Conservation (phyloP, 129 eudicot genomes). For the Heracleum sosnowskyi region DNA sequence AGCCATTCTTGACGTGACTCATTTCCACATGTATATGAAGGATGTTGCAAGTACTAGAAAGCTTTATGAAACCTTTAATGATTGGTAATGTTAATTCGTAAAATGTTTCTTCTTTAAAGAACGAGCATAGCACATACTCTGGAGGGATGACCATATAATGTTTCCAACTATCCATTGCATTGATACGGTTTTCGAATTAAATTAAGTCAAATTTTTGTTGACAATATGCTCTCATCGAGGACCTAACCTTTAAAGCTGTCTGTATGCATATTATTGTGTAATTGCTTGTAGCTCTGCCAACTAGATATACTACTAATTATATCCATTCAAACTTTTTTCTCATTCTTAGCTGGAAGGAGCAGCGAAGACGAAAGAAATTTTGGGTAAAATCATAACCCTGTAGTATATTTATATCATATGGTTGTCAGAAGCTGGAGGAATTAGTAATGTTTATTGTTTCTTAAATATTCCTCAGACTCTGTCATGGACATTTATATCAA, state of each 20-base stretch:
- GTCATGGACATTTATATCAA: constrained; percentile 87
- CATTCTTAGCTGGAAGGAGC: constrained; percentile 65
- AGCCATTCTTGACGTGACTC: neutral
- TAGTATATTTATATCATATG: constrained; percentile 1
- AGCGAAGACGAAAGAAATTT: constrained; percentile 57
- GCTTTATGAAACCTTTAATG: neutral
- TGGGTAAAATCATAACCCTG: constrained; percentile 44
- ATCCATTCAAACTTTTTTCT: neutral
- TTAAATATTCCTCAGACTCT: constrained; percentile 36
- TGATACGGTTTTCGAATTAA: neutral
- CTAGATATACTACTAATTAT: constrained; percentile 3
- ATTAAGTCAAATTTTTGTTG: neutral
- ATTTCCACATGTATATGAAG: neutral
- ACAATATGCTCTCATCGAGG: neutral
- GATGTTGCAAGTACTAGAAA: neutral
- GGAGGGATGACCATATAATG: neutral
- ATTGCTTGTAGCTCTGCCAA: neutral
- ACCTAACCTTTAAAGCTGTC: neutral
- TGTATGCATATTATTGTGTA: neutral
- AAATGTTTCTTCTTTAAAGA: neutral
- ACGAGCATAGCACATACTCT: neutral
- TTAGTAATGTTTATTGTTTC: neutral
- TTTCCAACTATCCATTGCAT: neutral
- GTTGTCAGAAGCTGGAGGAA: constrained; percentile 5
- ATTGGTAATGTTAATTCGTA: neutral